Percentiles rank a stretch among this genome's conserved stretches.
phyloP scores from a whole-genome alignment of 1,284 basidiomycete genomes.

The Uromyces viciae-fabae region DNA sequence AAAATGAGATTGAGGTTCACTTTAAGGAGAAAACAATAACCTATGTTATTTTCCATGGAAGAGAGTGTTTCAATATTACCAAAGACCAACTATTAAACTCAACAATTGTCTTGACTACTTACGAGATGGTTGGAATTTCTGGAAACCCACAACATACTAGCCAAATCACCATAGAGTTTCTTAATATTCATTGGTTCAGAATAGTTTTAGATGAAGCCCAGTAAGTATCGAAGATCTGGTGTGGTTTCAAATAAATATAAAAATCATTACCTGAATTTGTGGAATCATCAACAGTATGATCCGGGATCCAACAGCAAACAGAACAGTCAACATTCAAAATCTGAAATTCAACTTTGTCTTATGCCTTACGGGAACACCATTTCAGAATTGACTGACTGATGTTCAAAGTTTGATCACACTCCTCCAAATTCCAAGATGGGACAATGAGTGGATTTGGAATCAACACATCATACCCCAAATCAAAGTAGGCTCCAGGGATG shows the following conservation, averaged over 20 bases:
- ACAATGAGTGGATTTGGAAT: not conserved
- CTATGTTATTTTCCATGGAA: not conserved
- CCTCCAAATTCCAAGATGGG: not conserved
- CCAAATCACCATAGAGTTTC: not conserved
- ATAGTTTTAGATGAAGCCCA: slow-evolving; percentile 6
- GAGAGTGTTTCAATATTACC: not conserved
- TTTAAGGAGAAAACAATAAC: not conserved
- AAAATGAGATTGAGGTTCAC: not conserved
- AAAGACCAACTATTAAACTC: not conserved
- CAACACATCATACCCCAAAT: not conserved
- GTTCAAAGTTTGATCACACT: not conserved
- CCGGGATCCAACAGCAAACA: not conserved
- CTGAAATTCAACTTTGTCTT: not conserved
- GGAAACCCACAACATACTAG: not conserved
- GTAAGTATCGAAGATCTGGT: not conserved
- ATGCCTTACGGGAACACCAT: not conserved
- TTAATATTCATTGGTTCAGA: not conserved
- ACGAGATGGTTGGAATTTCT: not conserved
- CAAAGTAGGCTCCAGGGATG: not conserved
- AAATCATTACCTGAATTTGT: not conserved
- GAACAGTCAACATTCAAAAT: not conserved
- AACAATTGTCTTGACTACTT: not conserved
- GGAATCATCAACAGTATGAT: not conserved
- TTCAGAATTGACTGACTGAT: not conserved
- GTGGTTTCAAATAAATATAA: not conserved